Evolutionary conservation across 1,284 basidiomycete species (phyloP).

Genomic region (Grifola frondosa): DNA sequence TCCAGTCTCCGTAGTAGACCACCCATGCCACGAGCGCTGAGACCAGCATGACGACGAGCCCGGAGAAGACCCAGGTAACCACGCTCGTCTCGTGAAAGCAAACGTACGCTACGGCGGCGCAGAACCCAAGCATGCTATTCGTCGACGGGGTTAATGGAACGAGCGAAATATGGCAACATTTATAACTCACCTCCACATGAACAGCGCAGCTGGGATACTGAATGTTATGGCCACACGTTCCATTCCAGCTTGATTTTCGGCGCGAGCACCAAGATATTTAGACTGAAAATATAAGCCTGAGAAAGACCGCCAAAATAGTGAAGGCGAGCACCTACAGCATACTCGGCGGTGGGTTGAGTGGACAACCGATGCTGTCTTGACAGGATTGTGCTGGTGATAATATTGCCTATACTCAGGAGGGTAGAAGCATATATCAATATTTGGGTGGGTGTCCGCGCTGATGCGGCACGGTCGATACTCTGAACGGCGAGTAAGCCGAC

Average conservation of each 20-base stretch:
- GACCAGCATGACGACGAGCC: too few relatives aligned
- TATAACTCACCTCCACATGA: slow-evolving; percentile 29
- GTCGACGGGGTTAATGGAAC: not conserved
- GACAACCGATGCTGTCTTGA: slow-evolving; percentile 20
- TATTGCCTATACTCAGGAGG: slow-evolving; percentile 26
- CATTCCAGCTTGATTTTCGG: slow-evolving; percentile 8
- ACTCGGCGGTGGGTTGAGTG: slow-evolving; percentile 7
- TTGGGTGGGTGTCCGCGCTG: slow-evolving; percentile 21
- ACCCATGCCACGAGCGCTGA: too few relatives aligned
- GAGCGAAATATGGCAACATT: not conserved
- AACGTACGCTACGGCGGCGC: slow-evolving; percentile 14
- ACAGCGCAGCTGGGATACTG: slow-evolving; percentile 27
- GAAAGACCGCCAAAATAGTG: not conserved
- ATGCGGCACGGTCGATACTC: slow-evolving; percentile 25
- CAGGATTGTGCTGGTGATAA: slow-evolving; percentile 25
- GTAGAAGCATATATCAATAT: slow-evolving; percentile 29
- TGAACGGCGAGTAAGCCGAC: slow-evolving; percentile 40
- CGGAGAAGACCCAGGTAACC: slow-evolving; percentile 7
- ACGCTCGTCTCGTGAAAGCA: slow-evolving; percentile 14
- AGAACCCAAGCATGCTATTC: slow-evolving; percentile 10
- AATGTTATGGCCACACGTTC: slow-evolving; percentile 26
- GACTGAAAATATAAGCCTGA: slow-evolving; percentile 2
- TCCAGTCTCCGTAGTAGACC: too few relatives aligned
- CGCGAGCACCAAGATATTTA: slow-evolving; percentile 15
- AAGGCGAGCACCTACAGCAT: slow-evolving; percentile 12